phyloP scores from a whole-genome alignment of 2,329 filamentous ascomycete genomes.

The Fusarium ambrosium region DNA sequence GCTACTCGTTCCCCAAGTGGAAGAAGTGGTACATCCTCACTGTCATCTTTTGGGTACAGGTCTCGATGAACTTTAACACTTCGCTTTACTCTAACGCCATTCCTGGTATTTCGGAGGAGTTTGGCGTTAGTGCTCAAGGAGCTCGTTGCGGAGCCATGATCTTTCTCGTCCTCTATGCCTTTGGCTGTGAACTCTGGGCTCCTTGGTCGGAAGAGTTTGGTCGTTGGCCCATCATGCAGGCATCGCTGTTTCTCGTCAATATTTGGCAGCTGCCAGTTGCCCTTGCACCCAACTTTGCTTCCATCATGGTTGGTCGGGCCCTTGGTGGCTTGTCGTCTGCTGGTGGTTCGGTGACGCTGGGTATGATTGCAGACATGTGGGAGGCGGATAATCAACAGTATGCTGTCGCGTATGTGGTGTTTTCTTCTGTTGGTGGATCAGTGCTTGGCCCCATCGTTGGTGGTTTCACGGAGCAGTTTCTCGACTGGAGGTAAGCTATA shows the following conservation, averaged over 20 bases:
- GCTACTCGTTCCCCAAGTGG: slow-evolving; percentile 69
- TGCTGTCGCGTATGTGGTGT: slow-evolving; percentile 81
- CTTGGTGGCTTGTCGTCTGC: slow-evolving; percentile 79
- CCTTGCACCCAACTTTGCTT: slow-evolving; percentile 79
- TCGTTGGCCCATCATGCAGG: slow-evolving; percentile 80
- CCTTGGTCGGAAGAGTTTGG: slow-evolving; percentile 90
- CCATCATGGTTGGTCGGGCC: slow-evolving; percentile 77
- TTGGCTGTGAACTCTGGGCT: slow-evolving; percentile 90
- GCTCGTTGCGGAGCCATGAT: slow-evolving; percentile 82
- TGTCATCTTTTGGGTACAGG: slow-evolving; percentile 81
- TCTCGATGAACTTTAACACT: slow-evolving; percentile 85
- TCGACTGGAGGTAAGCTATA: slow-evolving; percentile 71
- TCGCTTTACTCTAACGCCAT: slow-evolving; percentile 80
- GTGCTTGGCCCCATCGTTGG: slow-evolving; percentile 84
- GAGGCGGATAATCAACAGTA: slow-evolving; percentile 80
- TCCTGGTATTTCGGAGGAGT: slow-evolving; percentile 75
- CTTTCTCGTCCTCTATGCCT: slow-evolving; percentile 84
- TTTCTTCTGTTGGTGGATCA: slow-evolving; percentile 83
- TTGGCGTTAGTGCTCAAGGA: slow-evolving; percentile 75
- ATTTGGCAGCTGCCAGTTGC: slow-evolving; percentile 81
- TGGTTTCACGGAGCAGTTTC: slow-evolving; percentile 77
- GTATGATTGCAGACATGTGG: slow-evolving; percentile 82
- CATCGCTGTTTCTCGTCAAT: slow-evolving; percentile 81
- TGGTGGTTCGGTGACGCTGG: slow-evolving; percentile 79
- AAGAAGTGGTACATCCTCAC: slow-evolving; percentile 81